Conservation (phyloP, 495 filamentous ascomycete species). For the Cenococcum geophilum region DNA sequence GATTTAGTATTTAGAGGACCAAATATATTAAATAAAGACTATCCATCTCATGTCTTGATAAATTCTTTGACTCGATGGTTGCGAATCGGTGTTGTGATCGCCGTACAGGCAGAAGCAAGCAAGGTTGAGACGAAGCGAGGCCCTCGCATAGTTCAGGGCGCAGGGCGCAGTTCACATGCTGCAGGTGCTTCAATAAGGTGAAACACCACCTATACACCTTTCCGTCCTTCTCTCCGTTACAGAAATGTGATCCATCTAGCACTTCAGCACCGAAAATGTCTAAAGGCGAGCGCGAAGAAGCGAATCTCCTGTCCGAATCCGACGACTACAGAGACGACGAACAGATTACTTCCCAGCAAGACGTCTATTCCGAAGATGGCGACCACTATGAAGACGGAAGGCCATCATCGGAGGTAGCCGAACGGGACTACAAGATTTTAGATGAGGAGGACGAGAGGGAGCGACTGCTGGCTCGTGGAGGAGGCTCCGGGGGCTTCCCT, state of each 20-base stretch:
- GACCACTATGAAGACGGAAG: slow-evolving; percentile 30
- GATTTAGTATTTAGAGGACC: background rate
- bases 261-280: background rate
- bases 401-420: slow-evolving; percentile 62
- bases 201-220: background rate
- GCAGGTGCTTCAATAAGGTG: background rate
- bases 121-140: background rate
- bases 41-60: no score
- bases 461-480: slow-evolving; percentile 56
- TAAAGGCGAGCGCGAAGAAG: background rate
- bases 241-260: background rate
- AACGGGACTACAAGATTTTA: slow-evolving; percentile 69
- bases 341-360: background rate
- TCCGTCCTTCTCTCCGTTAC: background rate
- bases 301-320: background rate
- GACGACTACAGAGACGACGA: background rate
- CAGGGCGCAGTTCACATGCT: background rate
- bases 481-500: slow-evolving; percentile 48
- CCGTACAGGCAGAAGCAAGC: no score
- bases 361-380: background rate
- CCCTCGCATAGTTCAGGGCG: background rate
- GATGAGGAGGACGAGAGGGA: slow-evolving; percentile 87
- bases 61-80: background rate
- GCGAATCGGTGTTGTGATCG: no score
- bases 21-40: background rate